Evolutionary conservation across 2,329 filamentous ascomycete genomes (phyloP), one percentile per base, ranked within the genome.

Genomic region (Dothiorella sarmentorum): DNA sequence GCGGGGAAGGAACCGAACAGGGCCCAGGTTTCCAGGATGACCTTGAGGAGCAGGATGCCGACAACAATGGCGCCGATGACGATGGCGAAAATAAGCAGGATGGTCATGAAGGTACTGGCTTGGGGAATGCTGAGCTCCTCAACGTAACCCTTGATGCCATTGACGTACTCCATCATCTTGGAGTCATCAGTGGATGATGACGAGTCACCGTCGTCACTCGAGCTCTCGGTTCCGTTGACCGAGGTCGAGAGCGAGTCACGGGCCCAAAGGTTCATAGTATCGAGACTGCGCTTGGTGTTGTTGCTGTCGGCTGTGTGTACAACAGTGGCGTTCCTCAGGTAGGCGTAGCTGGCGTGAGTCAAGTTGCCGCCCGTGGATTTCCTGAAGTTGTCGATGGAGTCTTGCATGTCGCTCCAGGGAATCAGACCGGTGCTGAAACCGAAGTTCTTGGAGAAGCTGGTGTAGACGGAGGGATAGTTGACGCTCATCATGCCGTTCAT

Each of bases 401-500:
- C 76, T 74, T 97, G 90, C 79, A 97, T 84, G 44, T 79, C 76
- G n/a, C 81, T 82, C 91, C 91, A 97, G 6, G 89, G 84, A 59
- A 97, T 80, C 59, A 97, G 76, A 52, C 91, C 91, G 26, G 87
- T 88, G 63, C 90, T 93, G 79, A 97, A 97, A 45, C 81, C 92
- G 72, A 99, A 97, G 76, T 97, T 97, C 76, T 90, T 90, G 62
- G 88, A 79, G 75, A 96, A 99, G 71, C 86, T 93, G 65, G 87
- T 85, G 77, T 97, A 97, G 35, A 97, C 85, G 33, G 85, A 80
- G 3, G 94, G 94, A 65, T 96, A 91, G 66, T 87, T 84, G 66
- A 95, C 92, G 61, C 90, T 95, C 71, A 96, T 81, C 94, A 97
- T 97, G 64, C 94, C 92, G 73, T 94, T 97, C 79, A 94, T 88